phyloP scores from a whole-genome alignment of 345 rosid species.

The Mangifera indica region DNA sequence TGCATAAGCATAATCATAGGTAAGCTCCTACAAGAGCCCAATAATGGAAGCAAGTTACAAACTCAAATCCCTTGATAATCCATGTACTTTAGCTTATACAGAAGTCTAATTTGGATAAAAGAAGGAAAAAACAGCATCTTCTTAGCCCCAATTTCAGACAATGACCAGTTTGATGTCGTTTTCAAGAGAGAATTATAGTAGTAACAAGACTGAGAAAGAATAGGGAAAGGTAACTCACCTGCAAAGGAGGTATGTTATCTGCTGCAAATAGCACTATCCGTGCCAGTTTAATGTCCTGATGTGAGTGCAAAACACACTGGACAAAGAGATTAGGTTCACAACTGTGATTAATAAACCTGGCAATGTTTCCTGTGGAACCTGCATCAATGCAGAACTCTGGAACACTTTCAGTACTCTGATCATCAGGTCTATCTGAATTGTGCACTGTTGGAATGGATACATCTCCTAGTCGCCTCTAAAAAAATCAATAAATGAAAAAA shows the following conservation, averaged over 20 bases:
- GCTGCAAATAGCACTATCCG: conserved; percentile 89
- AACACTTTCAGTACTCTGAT: conserved; percentile 45
- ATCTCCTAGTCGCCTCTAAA: conserved; percentile 62
- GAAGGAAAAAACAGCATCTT: too few species aligned
- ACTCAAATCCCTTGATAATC: neutral
- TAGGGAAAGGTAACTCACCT: conserved; percentile 42
- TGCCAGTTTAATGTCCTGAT: conserved; percentile 77
- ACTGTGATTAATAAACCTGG: conserved; percentile 92
- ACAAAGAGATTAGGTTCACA: conserved; percentile 94
- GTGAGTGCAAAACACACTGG: conserved; percentile 80
- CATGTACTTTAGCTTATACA: neutral
- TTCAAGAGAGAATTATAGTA: neutral
- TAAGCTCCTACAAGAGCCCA: conserved; percentile 57
- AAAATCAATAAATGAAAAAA: neutral
- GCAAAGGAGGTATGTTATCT: conserved; percentile 90
- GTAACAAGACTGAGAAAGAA: neutral
- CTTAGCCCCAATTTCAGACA: too few species aligned
- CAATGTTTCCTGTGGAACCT: conserved; percentile 69
- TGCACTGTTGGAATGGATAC: conserved; percentile 36
- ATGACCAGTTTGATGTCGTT: too few species aligned
- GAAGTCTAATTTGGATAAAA: neutral
- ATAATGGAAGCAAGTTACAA: conserved; percentile 4
- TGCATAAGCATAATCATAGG: conserved; percentile 85
- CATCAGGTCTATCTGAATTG: conserved; percentile 31
- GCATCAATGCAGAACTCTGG: conserved; percentile 98